Base-by-base conservation (phyloP, 345 rosid species). In the Physaria fendleri region DNA sequence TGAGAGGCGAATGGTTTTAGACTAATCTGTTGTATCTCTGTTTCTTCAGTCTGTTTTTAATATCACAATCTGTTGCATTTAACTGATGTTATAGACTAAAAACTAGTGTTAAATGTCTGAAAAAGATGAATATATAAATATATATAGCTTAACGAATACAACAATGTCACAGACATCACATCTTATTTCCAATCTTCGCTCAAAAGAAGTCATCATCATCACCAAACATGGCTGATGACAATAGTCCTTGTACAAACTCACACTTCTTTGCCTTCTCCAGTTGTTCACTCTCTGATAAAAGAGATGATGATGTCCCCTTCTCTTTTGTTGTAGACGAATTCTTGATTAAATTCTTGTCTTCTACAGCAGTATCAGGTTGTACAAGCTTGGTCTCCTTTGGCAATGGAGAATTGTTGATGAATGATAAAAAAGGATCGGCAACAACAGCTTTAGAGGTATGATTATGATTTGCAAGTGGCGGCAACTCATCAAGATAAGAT, bases 201-300 rank as follows among this genome's bases (percentile, higher is more conserved):
- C 67, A 68, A 34, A 68, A 66, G 50, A 45, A 52, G 41, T 53
- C 73, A 11, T 21, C 10, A 27, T 25, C n/a, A 23, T 77, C 77
- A 41, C 64, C 75, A 14, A 83, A 59, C 66, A 88, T 72, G 56
- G 86, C 78, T 46, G 96, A 85, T 37, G 76, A 64, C 44, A 83
- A 53, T 16, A 88, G 57, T 60, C 78, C 85, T 77, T 77, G 90
- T 70, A 83, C 83, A 77, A 78, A 88, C 55, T 76, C 73, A 48
- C 88, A 71, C 70, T 77, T 83, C 30, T 71, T 78, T 25, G 80
- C 76, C 78, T 80, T 83, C 82, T 83, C 96, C 59, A 58, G 41
- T 15, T 73, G 77, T 44, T 79, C 83, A 71, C 76, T 65, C 59
- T 81, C 82, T 7, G 80, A 76, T 42, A 81, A 64, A 37, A 83